A percentile compares a stretch with the other conserved stretches of the same genome.
Evolutionary conservation across 768 basidiomycete genomes (phyloP).

Genomic region (Phanerochaete sordida): DNA sequence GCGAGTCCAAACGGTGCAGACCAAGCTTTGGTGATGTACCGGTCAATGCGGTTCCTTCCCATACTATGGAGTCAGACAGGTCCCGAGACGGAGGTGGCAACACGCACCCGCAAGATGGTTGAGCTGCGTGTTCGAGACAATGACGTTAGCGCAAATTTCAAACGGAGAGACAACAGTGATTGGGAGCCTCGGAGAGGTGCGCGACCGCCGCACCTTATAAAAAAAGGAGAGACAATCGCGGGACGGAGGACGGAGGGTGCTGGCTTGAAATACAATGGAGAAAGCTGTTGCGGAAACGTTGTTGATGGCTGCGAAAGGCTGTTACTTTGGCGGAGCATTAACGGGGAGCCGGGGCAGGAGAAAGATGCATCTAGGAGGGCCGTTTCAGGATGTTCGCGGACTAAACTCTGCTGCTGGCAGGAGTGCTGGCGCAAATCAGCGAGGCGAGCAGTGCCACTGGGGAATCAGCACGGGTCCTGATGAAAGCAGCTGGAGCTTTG

Average conservation of each 20-base stretch:
- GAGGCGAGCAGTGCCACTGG: slow-evolving; percentile 2
- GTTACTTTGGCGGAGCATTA: slow-evolving; percentile 3
- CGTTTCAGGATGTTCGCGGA: slow-evolving; percentile 11
- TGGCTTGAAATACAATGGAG: not conserved
- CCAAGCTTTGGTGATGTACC: not conserved
- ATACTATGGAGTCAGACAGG: not conserved
- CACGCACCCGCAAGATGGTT: not conserved
- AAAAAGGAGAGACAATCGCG: not conserved
- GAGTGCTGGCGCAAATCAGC: slow-evolving; percentile 9
- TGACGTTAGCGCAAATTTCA: slow-evolving; percentile 1
- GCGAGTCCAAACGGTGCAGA: not conserved
- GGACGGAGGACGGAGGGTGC: not conserved
- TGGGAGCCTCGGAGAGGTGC: not conserved
- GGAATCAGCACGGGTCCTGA: slow-evolving; percentile 11
- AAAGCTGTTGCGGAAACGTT: not conserved
- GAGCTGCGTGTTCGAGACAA: not conserved
- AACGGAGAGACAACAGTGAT: slow-evolving; percentile 1
- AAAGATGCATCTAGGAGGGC: not conserved
- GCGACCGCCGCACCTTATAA: not conserved
- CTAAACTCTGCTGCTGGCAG: slow-evolving; percentile 6
- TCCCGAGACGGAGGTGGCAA: not conserved
- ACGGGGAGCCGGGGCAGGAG: slow-evolving; percentile 1
- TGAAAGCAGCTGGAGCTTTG: slow-evolving; percentile 4
- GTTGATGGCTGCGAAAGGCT: slow-evolving; percentile 4
- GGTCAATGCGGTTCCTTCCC: not conserved